Evolutionary conservation across 208 protist species (phyloP).

Genomic region (Wallacemonas sp.): DNA sequence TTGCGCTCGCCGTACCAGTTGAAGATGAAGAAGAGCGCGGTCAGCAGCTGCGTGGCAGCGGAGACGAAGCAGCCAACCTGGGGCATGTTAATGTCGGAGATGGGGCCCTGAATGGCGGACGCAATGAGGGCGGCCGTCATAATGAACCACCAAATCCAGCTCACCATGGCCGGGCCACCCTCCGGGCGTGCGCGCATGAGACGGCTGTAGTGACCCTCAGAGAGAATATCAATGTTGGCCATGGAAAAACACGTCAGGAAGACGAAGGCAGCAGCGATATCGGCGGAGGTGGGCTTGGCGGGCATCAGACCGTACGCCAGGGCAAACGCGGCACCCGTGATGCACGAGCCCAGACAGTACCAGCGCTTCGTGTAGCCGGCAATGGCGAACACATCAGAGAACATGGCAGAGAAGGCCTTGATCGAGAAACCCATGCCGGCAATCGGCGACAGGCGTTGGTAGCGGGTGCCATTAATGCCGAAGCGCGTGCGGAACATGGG

Average conservation of each 20-base stretch:
- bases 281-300: slow-evolving; percentile 10
- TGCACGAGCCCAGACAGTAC: slow-evolving; percentile 50
- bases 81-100: slow-evolving; percentile 27
- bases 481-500: slow-evolving; percentile 52
- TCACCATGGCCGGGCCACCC: slow-evolving; percentile 29
- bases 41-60: slow-evolving; percentile 25
- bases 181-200: slow-evolving; percentile 23
- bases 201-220: slow-evolving; percentile 42
- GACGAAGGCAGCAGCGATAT: slow-evolving; percentile 23
- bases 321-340: slow-evolving; percentile 28
- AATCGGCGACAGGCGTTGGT: slow-evolving; percentile 50
- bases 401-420: slow-evolving; percentile 63
- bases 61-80: slow-evolving; percentile 27
- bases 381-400: slow-evolving; percentile 65
- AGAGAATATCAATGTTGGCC: slow-evolving; percentile 40
- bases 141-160: slow-evolving; percentile 38
- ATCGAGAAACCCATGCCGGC: slow-evolving; percentile 57
- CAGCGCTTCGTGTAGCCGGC: slow-evolving; percentile 77
- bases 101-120: slow-evolving; percentile 29
- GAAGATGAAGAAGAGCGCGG: slow-evolving; percentile 30
- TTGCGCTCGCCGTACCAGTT: slow-evolving; percentile 75
- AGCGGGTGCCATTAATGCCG: slow-evolving; percentile 33
- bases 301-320: slow-evolving; percentile 27
- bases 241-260: slow-evolving; percentile 32
- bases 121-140: slow-evolving; percentile 26